A percentile compares a stretch with the other conserved stretches of the same genome.
Conservation (phyloP, 768 basidiomycete species). For the Termitomyces sp. region DNA sequence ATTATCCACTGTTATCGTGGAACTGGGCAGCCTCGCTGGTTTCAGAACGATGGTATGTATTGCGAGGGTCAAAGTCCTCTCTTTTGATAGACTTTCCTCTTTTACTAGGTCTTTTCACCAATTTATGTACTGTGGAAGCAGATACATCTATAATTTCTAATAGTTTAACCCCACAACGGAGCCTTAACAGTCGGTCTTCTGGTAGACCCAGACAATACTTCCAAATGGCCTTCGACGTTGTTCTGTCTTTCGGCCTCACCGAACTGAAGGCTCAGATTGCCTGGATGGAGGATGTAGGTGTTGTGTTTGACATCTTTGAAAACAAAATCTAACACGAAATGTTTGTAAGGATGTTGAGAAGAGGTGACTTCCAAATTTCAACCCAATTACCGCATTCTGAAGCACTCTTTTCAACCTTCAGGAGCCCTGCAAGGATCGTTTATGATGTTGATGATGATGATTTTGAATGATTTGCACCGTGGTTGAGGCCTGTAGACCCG, state of each 20-base stretch:
- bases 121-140: constrained; percentile 14
- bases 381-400: background rate
- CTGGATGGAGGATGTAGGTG: constrained; percentile 23
- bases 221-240: constrained; percentile 30
- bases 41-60: background rate
- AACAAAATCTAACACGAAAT: background rate
- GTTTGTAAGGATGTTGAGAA: background rate
- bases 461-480: background rate
- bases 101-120: background rate
- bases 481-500: background rate
- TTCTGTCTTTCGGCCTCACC: constrained; percentile 46
- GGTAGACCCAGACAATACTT: constrained; percentile 16
- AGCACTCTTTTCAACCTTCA: no score
- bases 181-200: background rate
- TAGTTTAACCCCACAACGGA: constrained; percentile 2
- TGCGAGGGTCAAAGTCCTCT: background rate
- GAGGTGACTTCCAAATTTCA: background rate
- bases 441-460: background rate
- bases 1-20: constrained; percentile 19
- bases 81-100: constrained; percentile 12
- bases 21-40: constrained; percentile 12
- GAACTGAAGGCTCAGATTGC: constrained; percentile 46
- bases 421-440: background rate
- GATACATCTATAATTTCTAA: constrained; percentile 8
- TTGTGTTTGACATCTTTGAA: background rate